A percentile compares a stretch with the other conserved stretches of the same genome.
phyloP scores from a whole-genome alignment of 108 stramenopile species.

The Skeletonema tropicum region DNA sequence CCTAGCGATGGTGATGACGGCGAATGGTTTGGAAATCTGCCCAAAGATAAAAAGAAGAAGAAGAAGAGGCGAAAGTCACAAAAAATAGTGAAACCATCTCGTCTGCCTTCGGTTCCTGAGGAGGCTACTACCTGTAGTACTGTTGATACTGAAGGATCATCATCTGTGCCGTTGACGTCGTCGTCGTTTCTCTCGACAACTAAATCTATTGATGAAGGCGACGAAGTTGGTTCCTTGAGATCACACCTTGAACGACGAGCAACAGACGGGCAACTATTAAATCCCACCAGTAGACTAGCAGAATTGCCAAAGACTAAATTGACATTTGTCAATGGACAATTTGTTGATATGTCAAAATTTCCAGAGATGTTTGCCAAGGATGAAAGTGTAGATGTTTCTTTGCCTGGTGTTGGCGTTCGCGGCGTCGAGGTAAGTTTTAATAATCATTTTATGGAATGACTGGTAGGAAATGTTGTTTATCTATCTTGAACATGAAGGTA shows the following conservation, averaged over 20 bases:
- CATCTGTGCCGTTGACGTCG: not conserved
- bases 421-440: constrained; percentile 13
- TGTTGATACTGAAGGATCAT: not conserved
- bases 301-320: constrained; percentile 22
- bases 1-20: constrained; percentile 14
- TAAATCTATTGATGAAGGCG: not conserved
- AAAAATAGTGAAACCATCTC: not conserved
- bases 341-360: constrained; percentile 25
- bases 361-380: constrained; percentile 12
- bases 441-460: constrained; percentile 1
- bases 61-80: constrained; percentile 12
- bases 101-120: constrained; percentile 35
- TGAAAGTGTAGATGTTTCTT: constrained; percentile 2
- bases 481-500: not conserved
- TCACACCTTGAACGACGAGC: not conserved
- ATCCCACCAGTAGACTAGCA: not conserved
- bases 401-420: not conserved
- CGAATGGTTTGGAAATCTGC: constrained; percentile 41
- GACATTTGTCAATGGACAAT: constrained; percentile 46
- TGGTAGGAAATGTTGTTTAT: too few relatives aligned
- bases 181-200: not conserved
- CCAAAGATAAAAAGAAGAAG: not conserved
- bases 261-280: not conserved
- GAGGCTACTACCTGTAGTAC: constrained; percentile 9
- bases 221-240: not conserved